A percentile compares a stretch with the other conserved stretches of the same genome.
phyloP scores from a whole-genome alignment of 2,329 filamentous ascomycete species.

The Tricladium varicosporioides region DNA sequence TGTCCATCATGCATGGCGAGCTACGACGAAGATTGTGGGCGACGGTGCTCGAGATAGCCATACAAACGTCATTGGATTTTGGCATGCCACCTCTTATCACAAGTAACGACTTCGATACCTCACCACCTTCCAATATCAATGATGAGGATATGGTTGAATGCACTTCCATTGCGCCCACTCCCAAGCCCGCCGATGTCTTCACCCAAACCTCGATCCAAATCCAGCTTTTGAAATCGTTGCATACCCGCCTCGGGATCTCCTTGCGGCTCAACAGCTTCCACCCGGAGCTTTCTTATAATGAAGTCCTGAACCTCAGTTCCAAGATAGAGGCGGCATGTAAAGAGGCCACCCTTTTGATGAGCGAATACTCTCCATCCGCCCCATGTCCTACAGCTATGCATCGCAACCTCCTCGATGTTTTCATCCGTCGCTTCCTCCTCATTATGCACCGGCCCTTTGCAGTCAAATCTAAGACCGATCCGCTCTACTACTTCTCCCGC shows the following conservation, averaged over 20 bases:
- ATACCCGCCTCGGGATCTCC: slow-evolving; percentile 43
- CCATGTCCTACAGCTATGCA: slow-evolving; percentile 24
- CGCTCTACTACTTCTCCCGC: slow-evolving; percentile 48
- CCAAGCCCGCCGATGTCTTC: slow-evolving; percentile 30
- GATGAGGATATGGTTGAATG: slow-evolving; percentile 48
- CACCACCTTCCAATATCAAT: slow-evolving; percentile 48
- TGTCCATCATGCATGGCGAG: slow-evolving; percentile 48
- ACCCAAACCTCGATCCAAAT: slow-evolving; percentile 52
- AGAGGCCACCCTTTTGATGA: no score
- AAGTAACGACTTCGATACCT: slow-evolving; percentile 48
- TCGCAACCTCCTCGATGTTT: slow-evolving; percentile 49
- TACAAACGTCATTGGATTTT: slow-evolving; percentile 51
- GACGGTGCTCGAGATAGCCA: slow-evolving; percentile 51
- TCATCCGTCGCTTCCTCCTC: slow-evolving; percentile 53
- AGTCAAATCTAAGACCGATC: slow-evolving; percentile 41
- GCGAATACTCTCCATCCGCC: no score
- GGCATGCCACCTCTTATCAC: slow-evolving; percentile 50
- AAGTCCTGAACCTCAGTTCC: slow-evolving; percentile 41
- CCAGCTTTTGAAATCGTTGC: slow-evolving; percentile 43
- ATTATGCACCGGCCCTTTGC: slow-evolving; percentile 51
- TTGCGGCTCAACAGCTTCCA: slow-evolving; percentile 47
- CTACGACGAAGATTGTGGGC: slow-evolving; percentile 56
- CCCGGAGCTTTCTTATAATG: slow-evolving; percentile 43
- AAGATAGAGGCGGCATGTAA: not conserved
- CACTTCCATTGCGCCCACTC: slow-evolving; percentile 19